These are phyloP conservation scores for Agaricus sinodeliciosus DNA, from an alignment of 768 basidiomycete genomes.

Conservation along the genomic window DNA sequence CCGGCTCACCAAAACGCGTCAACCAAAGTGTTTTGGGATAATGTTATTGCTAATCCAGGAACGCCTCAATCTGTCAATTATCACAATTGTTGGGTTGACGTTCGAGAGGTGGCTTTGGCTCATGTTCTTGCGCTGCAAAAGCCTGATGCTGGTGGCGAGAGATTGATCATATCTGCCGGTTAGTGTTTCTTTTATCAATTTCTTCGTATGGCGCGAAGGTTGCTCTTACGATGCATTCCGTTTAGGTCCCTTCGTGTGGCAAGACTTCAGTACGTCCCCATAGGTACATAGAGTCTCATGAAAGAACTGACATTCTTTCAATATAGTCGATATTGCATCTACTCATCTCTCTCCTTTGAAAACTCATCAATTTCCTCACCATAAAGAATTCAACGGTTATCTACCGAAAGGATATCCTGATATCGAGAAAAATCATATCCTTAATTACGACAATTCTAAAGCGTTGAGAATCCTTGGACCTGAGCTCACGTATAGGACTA, in stretches of 20 bases:
- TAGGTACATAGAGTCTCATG: neutral
- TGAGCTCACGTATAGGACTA: neutral
- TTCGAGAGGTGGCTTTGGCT: constrained; percentile 6
- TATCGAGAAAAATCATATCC: neutral
- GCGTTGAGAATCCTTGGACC: neutral
- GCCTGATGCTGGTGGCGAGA: constrained; percentile 6
- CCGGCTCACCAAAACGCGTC: neutral
- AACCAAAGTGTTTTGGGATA: neutral
- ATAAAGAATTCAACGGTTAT: neutral
- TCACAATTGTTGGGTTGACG: constrained; percentile 9
- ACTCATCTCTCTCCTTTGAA: too few species aligned
- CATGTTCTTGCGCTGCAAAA: constrained; percentile 9
- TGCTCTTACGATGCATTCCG: neutral
- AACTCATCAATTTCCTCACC: too few species aligned
- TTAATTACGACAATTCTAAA: neutral
- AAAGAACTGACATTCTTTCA: neutral
- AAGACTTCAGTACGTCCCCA: constrained; percentile 1
- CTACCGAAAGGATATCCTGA: neutral
- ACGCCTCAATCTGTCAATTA: constrained; percentile 2
- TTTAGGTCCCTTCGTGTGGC: neutral
- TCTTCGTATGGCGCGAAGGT: too few species aligned
- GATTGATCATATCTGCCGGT: constrained; percentile 7
- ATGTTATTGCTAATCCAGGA: neutral
- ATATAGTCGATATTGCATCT: neutral
- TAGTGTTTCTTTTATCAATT: neutral